Evolutionary conservation across 208 protist species (phyloP), one percentile per base, ranked within the genome.

Genomic region (Jaenimonas drosophilae): DNA sequence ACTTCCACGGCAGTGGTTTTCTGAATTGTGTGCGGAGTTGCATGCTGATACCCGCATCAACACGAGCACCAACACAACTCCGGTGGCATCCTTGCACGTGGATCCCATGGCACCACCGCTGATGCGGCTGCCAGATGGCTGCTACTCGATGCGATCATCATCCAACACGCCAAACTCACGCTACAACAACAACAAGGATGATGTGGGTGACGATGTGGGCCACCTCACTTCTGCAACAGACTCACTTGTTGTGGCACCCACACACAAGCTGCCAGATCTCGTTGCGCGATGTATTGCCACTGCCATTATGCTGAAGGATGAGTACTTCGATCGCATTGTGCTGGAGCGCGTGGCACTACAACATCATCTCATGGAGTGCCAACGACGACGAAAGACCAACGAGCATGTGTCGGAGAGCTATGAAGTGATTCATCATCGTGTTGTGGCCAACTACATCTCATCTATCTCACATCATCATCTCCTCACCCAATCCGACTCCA

Each of bases 311-410:
- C 29, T 88, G 17, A 92, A 92, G 46, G 84, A 92, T 52, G 84
- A 92, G 38, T 92, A 92, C 52, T 59, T 92, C 46, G 84, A 92
- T 20, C 75, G 79, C 4, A 71, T 92, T 68, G 67, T 88, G 30
- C 34, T 92, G 38, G 63, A 84, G 45, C 59, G 77, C 14, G 53
- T 56, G 7, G 39, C 72, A 33, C 34, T 59, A 33, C 44, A 31
- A 3, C 51, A 17, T 7, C 3, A n/a, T 2, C 28, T 25, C 45
- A 23, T 21, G 4, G 28, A 19, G 19, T 27, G 14, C 6, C 11
- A 33, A 19, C 14, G 34, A 11, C 17, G 36, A 11, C 23, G n/a
- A n/a, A n/a, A 51, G 21, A 14, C 7, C 42, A 28, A 11, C 42
- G 20, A 11, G 26, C 3, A 1, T 0, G 9, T 24, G 33, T 12